Evolutionary conservation across 768 basidiomycete genomes (phyloP).

Genomic region (Suillus plorans): DNA sequence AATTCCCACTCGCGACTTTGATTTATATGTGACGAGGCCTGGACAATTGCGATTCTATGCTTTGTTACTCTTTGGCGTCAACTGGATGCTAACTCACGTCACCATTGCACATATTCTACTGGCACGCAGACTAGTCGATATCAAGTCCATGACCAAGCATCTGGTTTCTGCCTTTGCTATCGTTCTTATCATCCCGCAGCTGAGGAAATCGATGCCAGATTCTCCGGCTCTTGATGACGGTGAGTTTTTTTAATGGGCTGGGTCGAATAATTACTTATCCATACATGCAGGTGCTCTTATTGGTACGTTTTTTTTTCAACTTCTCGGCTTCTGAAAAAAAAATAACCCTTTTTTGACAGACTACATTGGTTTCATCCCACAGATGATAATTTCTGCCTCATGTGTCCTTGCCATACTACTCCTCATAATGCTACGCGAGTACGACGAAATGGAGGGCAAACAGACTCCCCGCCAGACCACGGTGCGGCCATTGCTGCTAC

Average conservation of each 20-base stretch:
- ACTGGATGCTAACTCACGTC: conserved; percentile 57
- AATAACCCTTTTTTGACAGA: conserved; percentile 30
- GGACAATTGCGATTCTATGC: conserved; percentile 43
- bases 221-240: conserved; percentile 48
- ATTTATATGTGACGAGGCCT: conserved; percentile 45
- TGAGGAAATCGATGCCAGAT: conserved; percentile 57
- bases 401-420: conserved; percentile 43
- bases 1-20: conserved; percentile 41
- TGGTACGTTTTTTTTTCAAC: conserved; percentile 30
- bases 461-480: background rate
- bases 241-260: conserved; percentile 20
- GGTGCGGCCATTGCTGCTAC: conserved; percentile 17
- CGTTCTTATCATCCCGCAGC: conserved; percentile 46
- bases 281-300: conserved; percentile 42
- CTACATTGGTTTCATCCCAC: conserved; percentile 57
- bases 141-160: conserved; percentile 35
- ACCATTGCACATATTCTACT: conserved; percentile 46
- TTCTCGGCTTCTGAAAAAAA: background rate
- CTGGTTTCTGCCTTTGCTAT: conserved; percentile 41
- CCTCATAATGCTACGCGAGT: conserved; percentile 42
- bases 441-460: conserved; percentile 12
- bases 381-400: conserved; percentile 49
- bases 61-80: conserved; percentile 45
- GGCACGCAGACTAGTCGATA: conserved; percentile 35
- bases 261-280: background rate